phyloP scores from a whole-genome alignment of 1,284 basidiomycete genomes.

The Porogramme epimiltina region DNA sequence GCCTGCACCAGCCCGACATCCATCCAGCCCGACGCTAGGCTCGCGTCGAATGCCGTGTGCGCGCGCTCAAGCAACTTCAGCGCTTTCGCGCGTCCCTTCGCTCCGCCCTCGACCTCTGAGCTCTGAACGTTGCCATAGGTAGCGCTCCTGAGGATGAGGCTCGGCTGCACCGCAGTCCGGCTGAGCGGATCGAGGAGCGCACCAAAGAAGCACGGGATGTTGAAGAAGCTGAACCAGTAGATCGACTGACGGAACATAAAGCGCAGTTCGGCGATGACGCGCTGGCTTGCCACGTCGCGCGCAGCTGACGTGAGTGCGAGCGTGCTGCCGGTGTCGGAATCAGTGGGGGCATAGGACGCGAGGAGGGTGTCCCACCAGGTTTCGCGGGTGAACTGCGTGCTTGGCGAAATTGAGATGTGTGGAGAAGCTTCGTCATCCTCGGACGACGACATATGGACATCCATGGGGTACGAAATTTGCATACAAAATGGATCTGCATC shows the following conservation, averaged over 20 bases:
- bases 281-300: constrained; percentile 45
- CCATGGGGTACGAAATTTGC: constrained; percentile 1
- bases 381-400: constrained; percentile 63
- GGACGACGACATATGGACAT: not conserved
- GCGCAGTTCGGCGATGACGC: constrained; percentile 56
- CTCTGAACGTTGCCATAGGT: constrained; percentile 72
- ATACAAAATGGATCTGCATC: constrained; percentile 28
- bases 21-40: constrained; percentile 66
- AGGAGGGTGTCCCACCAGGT: constrained; percentile 79
- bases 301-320: constrained; percentile 37
- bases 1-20: constrained; percentile 71
- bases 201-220: constrained; percentile 64
- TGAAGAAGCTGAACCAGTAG: constrained; percentile 73
- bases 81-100: constrained; percentile 51
- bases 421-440: constrained; percentile 1
- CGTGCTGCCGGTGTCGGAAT: constrained; percentile 14
- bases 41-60: constrained; percentile 67
- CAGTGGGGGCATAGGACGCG: constrained; percentile 44
- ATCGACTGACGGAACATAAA: constrained; percentile 63
- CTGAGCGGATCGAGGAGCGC: constrained; percentile 53
- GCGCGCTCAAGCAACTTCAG: constrained; percentile 63
- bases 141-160: constrained; percentile 62
- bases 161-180: constrained; percentile 63
- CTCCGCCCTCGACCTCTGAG: constrained; percentile 51
- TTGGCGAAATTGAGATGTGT: constrained; percentile 40